phyloP scores from a whole-genome alignment of 768 basidiomycete species.

The Leccinum rimulosum region DNA sequence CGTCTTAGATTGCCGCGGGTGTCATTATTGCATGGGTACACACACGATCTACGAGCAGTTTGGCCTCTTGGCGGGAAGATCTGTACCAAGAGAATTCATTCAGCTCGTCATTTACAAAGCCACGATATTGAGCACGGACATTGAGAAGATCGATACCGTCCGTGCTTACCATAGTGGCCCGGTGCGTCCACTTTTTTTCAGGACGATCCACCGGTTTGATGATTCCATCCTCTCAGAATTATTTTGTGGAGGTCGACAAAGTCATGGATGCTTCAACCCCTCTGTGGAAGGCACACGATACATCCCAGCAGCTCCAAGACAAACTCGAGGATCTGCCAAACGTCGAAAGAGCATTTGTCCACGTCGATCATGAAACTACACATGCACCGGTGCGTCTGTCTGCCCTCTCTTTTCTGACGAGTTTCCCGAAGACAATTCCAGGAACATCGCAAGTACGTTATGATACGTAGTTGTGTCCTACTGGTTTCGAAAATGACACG shows the following conservation, averaged over 20 bases:
- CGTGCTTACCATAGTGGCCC: constrained; percentile 91
- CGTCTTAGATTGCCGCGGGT: constrained; percentile 64
- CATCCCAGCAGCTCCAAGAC: constrained; percentile 82
- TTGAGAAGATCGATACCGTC: constrained; percentile 86
- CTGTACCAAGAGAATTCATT: constrained; percentile 87
- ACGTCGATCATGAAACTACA: constrained; percentile 92
- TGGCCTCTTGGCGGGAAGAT: constrained; percentile 84
- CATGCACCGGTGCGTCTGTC: constrained; percentile 55
- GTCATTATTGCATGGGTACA: constrained; percentile 75
- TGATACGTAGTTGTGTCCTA: constrained; percentile 1
- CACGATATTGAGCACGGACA: constrained; percentile 83
- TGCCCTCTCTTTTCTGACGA: not conserved
- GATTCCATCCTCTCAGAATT: constrained; percentile 48
- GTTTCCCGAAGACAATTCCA: constrained; percentile 16
- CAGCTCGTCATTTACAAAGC: constrained; percentile 90
- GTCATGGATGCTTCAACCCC: constrained; percentile 90
- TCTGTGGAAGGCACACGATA: constrained; percentile 84
- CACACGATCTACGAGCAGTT: constrained; percentile 80
- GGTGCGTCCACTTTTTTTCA: constrained; percentile 35
- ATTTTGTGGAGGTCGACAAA: constrained; percentile 93
- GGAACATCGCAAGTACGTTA: constrained; percentile 44
- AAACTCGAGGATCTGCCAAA: constrained; percentile 87
- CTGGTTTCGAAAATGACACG: not conserved
- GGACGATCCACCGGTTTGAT: not conserved
- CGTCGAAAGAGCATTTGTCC: constrained; percentile 91